Conservation (phyloP, 345 rosid genomes). For the Brassica incana region DNA sequence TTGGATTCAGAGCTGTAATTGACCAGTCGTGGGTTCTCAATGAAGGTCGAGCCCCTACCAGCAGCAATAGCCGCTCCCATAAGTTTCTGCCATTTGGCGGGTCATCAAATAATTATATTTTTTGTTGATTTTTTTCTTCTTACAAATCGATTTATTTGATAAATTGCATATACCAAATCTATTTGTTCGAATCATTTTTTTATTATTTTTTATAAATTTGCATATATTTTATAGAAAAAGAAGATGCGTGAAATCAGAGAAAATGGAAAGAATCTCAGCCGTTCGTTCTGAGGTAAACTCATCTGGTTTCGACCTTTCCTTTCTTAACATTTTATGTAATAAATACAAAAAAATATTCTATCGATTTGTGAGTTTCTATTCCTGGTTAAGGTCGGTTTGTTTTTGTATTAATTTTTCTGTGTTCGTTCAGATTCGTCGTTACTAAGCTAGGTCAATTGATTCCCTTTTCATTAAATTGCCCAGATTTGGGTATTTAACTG, state of each 20-base stretch:
- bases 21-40: too few species aligned
- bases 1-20: too few species aligned
- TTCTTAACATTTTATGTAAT: neutral
- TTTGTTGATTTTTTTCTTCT: neutral
- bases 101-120: neutral
- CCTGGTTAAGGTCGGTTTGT: constrained; percentile 37
- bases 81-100: neutral
- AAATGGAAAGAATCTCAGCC: constrained; percentile 31
- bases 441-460: constrained; percentile 34
- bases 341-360: neutral
- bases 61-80: too few species aligned
- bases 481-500: constrained; percentile 41
- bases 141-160: neutral
- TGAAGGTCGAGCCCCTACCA: too few species aligned
- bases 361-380: neutral
- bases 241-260: constrained; percentile 9
- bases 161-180: neutral
- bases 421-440: constrained; percentile 24
- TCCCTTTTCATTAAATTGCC: constrained; percentile 20
- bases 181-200: neutral
- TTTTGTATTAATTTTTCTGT: neutral
- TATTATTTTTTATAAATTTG: neutral
- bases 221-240: neutral
- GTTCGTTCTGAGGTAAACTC: constrained; percentile 27
- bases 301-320: constrained; percentile 22